These are phyloP conservation scores for Meyerozyma sp. DNA, from an alignment of 1,139 yeast species.

Conservation along the genomic window DNA sequence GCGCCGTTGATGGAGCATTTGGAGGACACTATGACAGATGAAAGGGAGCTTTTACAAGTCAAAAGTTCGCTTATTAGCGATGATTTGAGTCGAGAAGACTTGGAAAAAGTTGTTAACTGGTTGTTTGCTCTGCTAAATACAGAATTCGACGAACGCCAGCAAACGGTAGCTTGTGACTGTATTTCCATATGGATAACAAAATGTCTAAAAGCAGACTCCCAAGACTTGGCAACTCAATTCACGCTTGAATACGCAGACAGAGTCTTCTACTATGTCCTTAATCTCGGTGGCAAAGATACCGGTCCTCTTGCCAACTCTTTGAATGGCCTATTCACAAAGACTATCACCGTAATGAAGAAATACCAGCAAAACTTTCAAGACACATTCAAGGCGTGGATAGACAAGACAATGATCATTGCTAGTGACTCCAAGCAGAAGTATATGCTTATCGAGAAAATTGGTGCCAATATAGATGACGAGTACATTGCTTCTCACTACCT, in stretches of 20 bases:
- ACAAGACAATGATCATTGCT: slow-evolving; percentile 35
- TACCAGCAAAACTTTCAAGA: neutral
- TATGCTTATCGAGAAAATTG: slow-evolving; percentile 51
- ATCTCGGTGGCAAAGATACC: neutral
- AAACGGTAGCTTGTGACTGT: neutral
- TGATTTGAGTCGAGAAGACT: too few relatives aligned
- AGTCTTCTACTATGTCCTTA: neutral
- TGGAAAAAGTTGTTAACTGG: neutral
- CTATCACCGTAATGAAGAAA: neutral
- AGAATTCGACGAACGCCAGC: neutral
- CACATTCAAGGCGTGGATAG: slow-evolving; percentile 32
- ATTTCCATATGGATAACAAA: neutral
- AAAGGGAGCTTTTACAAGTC: neutral
- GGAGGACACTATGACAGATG: neutral
- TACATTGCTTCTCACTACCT: slow-evolving; percentile 41
- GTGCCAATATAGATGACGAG: slow-evolving; percentile 36
- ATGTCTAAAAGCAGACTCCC: neutral
- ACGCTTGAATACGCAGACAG: neutral
- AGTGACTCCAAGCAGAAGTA: slow-evolving; percentile 54
- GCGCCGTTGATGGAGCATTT: neutral
- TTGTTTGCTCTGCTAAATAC: neutral
- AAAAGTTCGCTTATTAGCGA: neutral
- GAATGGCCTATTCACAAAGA: neutral
- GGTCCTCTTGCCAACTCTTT: neutral
- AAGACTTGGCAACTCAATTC: neutral